Conservation (phyloP, 2,329 filamentous ascomycete species). For the Exophiala spinifera region DNA sequence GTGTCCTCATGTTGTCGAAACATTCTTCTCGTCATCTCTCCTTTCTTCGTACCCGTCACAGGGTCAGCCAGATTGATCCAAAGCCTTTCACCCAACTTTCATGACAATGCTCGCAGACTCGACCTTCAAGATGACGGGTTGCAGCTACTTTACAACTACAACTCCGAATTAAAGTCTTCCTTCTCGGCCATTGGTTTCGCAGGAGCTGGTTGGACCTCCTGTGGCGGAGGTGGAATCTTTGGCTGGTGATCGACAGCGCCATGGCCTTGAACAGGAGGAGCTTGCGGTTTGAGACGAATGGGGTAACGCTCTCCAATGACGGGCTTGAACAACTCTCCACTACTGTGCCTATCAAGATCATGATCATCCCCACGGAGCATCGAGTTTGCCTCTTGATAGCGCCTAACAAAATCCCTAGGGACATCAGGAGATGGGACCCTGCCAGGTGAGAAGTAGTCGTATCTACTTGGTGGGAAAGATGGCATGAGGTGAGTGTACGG, state of each 20-base stretch:
- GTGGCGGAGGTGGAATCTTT: not conserved
- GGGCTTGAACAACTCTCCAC: too few species aligned
- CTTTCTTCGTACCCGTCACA: too few species aligned
- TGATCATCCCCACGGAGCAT: too few species aligned
- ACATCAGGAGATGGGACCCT: not conserved
- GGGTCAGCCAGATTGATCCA: not conserved
- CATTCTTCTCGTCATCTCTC: too few species aligned
- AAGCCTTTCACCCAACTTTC: not conserved
- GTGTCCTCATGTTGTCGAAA: not conserved
- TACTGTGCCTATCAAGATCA: too few species aligned
- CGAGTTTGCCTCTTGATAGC: not conserved
- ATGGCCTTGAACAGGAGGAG: not conserved
- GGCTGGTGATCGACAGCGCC: not conserved
- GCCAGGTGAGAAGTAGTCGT: not conserved
- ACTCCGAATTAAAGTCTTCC: not conserved
- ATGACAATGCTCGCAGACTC: not conserved
- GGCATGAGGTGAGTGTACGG: slow-evolving; percentile 5
- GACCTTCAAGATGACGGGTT: not conserved
- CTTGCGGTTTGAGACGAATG: not conserved
- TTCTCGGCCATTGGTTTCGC: not conserved
- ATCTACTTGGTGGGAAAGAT: not conserved
- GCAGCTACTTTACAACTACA: slow-evolving; percentile 1
- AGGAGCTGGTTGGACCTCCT: not conserved
- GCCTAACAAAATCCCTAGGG: slow-evolving; percentile 1
- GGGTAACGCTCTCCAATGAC: not conserved